Conservation (phyloP, 768 basidiomycete species). For the Termitomyces sp. region DNA sequence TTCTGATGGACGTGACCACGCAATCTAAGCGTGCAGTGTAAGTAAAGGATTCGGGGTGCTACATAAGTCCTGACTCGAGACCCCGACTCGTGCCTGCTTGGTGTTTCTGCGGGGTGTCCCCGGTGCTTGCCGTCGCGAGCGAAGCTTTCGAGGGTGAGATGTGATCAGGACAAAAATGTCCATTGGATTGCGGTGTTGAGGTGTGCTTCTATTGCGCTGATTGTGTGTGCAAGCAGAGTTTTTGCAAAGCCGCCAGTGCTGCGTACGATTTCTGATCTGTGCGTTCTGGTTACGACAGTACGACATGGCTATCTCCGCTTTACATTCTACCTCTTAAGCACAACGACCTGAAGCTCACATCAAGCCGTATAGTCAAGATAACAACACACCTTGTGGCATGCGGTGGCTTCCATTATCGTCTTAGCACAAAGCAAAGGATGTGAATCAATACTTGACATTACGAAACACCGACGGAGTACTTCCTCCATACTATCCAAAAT, state of each 20-base stretch:
- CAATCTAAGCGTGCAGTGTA: not conserved
- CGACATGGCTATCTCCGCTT: not conserved
- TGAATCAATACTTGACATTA: not conserved
- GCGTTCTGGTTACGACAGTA: not conserved
- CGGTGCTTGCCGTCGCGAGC: not conserved
- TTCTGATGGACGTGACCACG: constrained; percentile 3
- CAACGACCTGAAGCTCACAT: not conserved
- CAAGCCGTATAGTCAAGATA: not conserved
- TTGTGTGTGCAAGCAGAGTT: constrained; percentile 2
- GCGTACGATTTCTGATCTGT: not conserved
- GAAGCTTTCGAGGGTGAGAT: not conserved
- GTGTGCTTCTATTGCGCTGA: not conserved
- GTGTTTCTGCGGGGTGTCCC: not conserved
- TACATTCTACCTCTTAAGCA: not conserved
- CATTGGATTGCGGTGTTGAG: not conserved
- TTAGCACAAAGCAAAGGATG: no score
- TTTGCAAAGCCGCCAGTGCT: not conserved
- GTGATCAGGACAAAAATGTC: not conserved
- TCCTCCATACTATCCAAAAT: no score
- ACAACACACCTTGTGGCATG: not conserved
- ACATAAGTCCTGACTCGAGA: not conserved
- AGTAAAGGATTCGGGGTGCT: not conserved
- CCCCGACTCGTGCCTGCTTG: not conserved
- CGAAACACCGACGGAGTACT: not conserved
- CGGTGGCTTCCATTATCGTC: not conserved